Evolutionary conservation across 169 alveolate genomes (phyloP), one percentile per base, ranked within the genome.

Genomic region (Plasmodium cynomolgi): DNA sequence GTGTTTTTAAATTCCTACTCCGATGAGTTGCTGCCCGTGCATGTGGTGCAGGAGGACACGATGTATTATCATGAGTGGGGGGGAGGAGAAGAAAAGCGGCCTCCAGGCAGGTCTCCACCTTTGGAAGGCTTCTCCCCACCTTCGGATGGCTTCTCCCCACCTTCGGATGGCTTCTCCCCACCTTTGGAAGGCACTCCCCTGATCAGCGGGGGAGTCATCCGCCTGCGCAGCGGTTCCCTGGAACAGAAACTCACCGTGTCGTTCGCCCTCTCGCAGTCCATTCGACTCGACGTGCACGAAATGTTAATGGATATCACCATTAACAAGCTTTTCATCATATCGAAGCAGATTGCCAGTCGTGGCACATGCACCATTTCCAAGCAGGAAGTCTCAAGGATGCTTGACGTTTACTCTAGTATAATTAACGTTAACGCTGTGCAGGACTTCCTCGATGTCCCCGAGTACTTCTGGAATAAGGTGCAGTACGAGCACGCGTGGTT

Each of bases 361-460:
- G 97, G 97, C 5, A 94, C 88, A 29, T 95, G 96, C 47, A 79
- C 84, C 54, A 84, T 95, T 39, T 82, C 96, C 4, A 94, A 95
- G 44, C 75, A 93, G 81, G 92, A 93, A 54, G 31, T 88, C 9
- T 92, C 95, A 15, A 95, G 93, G 39, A 93, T 95, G 93, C 71
- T 95, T 15, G 92, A 93, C 34, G 80, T 95, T 2, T 95, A 95
- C 74, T 88, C 97, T 15, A 92, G 96, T 20, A 95, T 93, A 41
- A 95, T 95, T 72, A 81, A 93, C 47, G 97, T 95, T 7, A 95
- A 95, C 73, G 88, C 96, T 33, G 96, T 95, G n/a, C 96, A 95
- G 29, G 97, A 95, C 44, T 95, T 95, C 81, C 88, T 95, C 41
- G 97, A 95, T n/a, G 81, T 95, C n/a, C 97, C 97, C 9, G 97